These are phyloP conservation scores for Cyclanthera cordifolia DNA, from an alignment of 306 rosid species.

Conservation along the genomic window DNA sequence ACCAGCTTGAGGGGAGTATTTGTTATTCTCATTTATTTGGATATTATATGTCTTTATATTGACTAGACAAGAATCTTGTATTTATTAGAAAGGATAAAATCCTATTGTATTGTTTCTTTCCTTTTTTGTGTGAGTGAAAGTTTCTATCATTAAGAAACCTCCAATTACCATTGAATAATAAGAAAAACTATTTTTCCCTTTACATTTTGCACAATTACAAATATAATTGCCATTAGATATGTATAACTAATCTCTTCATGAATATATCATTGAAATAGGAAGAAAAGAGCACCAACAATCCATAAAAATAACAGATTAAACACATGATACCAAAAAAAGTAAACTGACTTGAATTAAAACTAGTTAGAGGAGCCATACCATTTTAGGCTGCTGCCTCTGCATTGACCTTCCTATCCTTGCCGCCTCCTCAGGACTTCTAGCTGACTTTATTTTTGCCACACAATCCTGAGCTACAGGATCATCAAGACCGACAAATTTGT, in stretches of 20 bases:
- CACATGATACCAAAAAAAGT: background rate
- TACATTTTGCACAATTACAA: too few relatives aligned
- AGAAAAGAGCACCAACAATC: background rate
- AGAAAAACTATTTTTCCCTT: too few relatives aligned
- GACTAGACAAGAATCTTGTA: too few relatives aligned
- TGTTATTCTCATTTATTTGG: too few relatives aligned
- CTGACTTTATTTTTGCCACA: constrained; percentile 59
- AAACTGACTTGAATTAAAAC: background rate
- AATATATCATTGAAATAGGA: background rate
- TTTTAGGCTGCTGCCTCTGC: constrained; percentile 58
- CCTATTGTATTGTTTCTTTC: too few relatives aligned
- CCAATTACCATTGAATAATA: too few relatives aligned
- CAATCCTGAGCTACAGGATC: constrained; percentile 50
- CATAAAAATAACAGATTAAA: background rate
- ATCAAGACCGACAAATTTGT: constrained; percentile 57
- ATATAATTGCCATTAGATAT: background rate
- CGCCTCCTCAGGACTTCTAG: constrained; percentile 89
- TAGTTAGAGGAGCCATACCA: constrained; percentile 32
- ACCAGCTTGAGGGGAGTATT: too few relatives aligned
- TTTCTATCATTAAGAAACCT: too few relatives aligned
- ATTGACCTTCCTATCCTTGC: constrained; percentile 77
- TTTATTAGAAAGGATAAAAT: too few relatives aligned
- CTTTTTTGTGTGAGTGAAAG: too few relatives aligned
- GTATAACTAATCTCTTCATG: background rate
- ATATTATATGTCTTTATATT: too few relatives aligned